phyloP scores from a whole-genome alignment of 2,329 filamentous ascomycete species.

The Paraphaeosphaeria minitans region DNA sequence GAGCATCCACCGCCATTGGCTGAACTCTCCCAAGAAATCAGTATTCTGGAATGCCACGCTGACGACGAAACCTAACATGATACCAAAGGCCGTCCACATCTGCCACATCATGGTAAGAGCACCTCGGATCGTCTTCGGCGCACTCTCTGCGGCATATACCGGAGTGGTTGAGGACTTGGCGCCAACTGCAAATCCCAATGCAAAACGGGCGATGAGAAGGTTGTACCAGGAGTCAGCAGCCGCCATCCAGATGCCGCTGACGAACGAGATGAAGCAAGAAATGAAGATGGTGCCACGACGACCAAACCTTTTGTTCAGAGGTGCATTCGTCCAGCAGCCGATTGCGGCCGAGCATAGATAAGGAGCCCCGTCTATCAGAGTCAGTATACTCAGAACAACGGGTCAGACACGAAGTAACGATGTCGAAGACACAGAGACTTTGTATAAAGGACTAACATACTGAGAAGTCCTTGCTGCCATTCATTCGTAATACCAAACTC shows the following conservation, averaged over 20 bases:
- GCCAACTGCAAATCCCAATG: constrained; percentile 41
- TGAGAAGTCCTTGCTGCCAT: constrained; percentile 37
- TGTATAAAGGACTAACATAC: constrained; percentile 1
- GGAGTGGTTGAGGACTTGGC: constrained; percentile 50
- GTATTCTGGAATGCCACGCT: constrained; percentile 37
- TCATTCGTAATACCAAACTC: constrained; percentile 38
- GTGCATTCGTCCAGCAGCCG: constrained; percentile 42
- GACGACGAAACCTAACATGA: constrained; percentile 41
- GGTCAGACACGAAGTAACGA: no score
- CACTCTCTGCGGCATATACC: constrained; percentile 55
- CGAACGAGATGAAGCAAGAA: constrained; percentile 40
- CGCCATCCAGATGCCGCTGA: constrained; percentile 42
- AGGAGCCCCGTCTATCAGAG: constrained; percentile 22
- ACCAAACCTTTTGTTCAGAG: constrained; percentile 37
- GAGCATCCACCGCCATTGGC: constrained; percentile 42
- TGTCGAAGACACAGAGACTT: no score
- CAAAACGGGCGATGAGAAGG: constrained; percentile 37
- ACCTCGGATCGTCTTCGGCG: constrained; percentile 55
- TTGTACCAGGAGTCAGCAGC: constrained; percentile 38
- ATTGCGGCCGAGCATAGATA: constrained; percentile 49
- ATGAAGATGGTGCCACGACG: constrained; percentile 43
- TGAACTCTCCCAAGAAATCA: constrained; percentile 30
- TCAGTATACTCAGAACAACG: no score
- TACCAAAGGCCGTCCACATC: constrained; percentile 48
- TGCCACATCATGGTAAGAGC: constrained; percentile 60